Conservation (phyloP, 192 early-diverging fungal species). For the Phlyctochytrium planicorne region DNA sequence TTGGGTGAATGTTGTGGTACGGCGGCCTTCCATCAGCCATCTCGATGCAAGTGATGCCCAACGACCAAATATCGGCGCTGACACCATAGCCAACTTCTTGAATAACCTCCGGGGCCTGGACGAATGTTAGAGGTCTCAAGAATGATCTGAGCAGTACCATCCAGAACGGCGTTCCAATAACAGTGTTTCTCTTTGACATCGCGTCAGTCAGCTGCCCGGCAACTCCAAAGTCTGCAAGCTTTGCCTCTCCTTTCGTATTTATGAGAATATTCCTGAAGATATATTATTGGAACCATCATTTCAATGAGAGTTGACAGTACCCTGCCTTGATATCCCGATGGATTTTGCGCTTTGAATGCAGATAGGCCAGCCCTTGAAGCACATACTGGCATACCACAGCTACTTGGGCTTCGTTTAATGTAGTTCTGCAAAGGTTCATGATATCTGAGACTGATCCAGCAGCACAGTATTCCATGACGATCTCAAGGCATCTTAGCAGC, state of each 20-base stretch:
- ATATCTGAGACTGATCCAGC: slow-evolving; percentile 58
- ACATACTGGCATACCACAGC: slow-evolving; percentile 48
- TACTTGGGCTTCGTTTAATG: slow-evolving; percentile 53
- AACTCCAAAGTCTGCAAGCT: slow-evolving; percentile 68
- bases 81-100: slow-evolving; percentile 63
- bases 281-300: slow-evolving; percentile 3
- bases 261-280: slow-evolving; percentile 52
- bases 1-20: slow-evolving; percentile 60
- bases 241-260: slow-evolving; percentile 49
- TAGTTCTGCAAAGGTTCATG: slow-evolving; percentile 46
- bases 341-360: slow-evolving; percentile 58
- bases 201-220: slow-evolving; percentile 57
- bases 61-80: slow-evolving; percentile 62
- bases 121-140: background rate
- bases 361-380: slow-evolving; percentile 53
- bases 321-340: slow-evolving; percentile 68
- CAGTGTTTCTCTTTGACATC: slow-evolving; percentile 51
- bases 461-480: slow-evolving; percentile 64
- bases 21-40: slow-evolving; percentile 66
- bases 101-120: slow-evolving; percentile 64
- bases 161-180: slow-evolving; percentile 67
- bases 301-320: slow-evolving; percentile 24
- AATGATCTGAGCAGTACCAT: slow-evolving; percentile 30
- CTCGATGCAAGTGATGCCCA: slow-evolving; percentile 65
- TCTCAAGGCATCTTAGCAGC: slow-evolving; percentile 32